These are phyloP conservation scores for Suillus sp. DNA, from an alignment of 768 basidiomycete genomes.

Conservation along the genomic window DNA sequence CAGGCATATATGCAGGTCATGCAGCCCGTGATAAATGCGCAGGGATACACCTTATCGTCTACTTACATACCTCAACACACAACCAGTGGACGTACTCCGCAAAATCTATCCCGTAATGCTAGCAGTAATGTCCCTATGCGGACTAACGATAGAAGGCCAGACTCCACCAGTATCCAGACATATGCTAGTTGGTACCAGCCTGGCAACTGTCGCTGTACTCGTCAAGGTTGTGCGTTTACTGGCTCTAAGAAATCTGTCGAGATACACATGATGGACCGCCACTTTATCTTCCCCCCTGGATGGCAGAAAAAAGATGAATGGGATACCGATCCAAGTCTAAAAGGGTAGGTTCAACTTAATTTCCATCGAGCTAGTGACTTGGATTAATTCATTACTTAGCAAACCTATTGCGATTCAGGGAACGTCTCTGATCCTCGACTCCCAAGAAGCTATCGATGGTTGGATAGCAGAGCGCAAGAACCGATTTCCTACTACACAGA, in stretches of 20 bases:
- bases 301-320: constrained; percentile 69
- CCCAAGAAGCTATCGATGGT: constrained; percentile 75
- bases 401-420: constrained; percentile 78
- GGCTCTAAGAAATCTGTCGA: constrained; percentile 75
- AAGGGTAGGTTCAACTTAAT: constrained; percentile 52
- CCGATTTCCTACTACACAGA: constrained; percentile 74
- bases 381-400: constrained; percentile 36
- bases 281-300: constrained; percentile 77
- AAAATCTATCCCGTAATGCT: constrained; percentile 10
- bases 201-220: constrained; percentile 61
- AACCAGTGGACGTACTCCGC: not conserved
- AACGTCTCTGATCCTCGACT: constrained; percentile 73
- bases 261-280: constrained; percentile 88
- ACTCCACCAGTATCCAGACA: constrained; percentile 21
- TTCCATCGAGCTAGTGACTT: not conserved
- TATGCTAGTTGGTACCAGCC: constrained; percentile 59
- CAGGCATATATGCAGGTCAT: constrained; percentile 51
- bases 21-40: constrained; percentile 27
- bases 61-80: constrained; percentile 33
- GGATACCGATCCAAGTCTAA: constrained; percentile 83
- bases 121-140: constrained; percentile 1
- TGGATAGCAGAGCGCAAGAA: constrained; percentile 92
- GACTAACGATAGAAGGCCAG: constrained; percentile 15
- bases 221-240: constrained; percentile 64
- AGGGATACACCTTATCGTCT: constrained; percentile 44